Evolutionary conservation across 805 yeast species (phyloP).

Genomic region (Diddensiella santjacobensis): DNA sequence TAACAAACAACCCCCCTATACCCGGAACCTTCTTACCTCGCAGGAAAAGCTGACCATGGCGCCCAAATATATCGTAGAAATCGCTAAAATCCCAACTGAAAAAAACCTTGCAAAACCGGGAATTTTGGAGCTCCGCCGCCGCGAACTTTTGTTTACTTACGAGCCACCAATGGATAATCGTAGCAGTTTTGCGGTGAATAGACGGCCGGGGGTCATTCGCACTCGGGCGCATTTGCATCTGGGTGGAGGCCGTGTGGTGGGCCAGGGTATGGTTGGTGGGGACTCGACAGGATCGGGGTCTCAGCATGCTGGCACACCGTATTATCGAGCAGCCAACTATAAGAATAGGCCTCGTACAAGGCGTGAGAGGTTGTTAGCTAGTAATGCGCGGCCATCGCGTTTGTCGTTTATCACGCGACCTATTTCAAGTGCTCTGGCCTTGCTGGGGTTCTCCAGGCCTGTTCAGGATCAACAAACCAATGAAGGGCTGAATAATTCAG

Average conservation of each 20-base stretch:
- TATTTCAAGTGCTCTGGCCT: neutral
- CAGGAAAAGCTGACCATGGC: slow-evolving; percentile 45
- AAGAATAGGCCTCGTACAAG: neutral
- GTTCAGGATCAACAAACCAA: neutral
- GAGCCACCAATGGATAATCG: neutral
- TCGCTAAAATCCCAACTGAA: no score
- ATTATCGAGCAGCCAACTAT: neutral
- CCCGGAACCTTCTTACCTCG: no score
- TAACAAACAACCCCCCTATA: no score
- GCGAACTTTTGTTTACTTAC: neutral
- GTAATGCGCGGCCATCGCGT: neutral
- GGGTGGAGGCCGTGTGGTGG: no score
- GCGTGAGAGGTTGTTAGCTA: neutral
- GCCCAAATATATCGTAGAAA: no score
- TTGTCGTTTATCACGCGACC: slow-evolving; percentile 1
- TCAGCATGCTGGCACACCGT: slow-evolving; percentile 1
- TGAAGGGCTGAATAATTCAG: no score
- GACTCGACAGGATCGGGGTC: neutral
- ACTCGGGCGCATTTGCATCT: neutral
- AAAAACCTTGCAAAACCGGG: no score
- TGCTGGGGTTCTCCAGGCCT: slow-evolving; percentile 1
- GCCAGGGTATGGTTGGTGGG: no score
- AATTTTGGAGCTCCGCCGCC: no score
- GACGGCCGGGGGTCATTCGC: slow-evolving; percentile 5
- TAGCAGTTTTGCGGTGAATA: neutral